Evolutionary conservation across 2,329 filamentous ascomycete genomes (phyloP).

Genomic region (Cyphellophora europaea): DNA sequence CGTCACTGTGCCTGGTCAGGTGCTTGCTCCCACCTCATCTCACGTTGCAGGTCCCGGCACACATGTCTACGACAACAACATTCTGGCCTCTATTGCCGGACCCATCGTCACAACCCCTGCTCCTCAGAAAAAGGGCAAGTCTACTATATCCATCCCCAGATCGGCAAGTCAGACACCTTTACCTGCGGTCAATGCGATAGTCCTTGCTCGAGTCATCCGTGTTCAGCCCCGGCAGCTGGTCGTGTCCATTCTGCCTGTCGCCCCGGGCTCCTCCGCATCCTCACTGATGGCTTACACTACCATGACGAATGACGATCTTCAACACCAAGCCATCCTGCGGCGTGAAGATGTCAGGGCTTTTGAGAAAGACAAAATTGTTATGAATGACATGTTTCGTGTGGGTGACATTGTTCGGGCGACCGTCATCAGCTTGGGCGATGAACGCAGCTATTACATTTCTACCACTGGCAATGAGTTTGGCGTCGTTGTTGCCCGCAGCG

Average conservation of each 20-base stretch:
- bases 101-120: conserved; percentile 49
- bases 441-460: conserved; percentile 89
- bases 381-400: conserved; percentile 83
- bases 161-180: conserved; percentile 38
- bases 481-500: conserved; percentile 80
- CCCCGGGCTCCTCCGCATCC: conserved; percentile 36
- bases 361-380: conserved; percentile 89
- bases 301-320: conserved; percentile 50
- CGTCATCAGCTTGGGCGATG: conserved; percentile 86
- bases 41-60: conserved; percentile 73
- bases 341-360: conserved; percentile 88
- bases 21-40: conserved; percentile 58
- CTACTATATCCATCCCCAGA: conserved; percentile 24
- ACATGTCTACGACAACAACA: conserved; percentile 63
- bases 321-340: conserved; percentile 74
- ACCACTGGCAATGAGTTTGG: conserved; percentile 87
- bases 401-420: conserved; percentile 83
- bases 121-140: conserved; percentile 22
- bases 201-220: conserved; percentile 77
- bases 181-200: conserved; percentile 69
- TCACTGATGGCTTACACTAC: conserved; percentile 20
- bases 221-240: conserved; percentile 78
- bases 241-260: conserved; percentile 74
- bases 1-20: conserved; percentile 56
- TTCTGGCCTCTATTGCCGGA: conserved; percentile 78